Base-by-base conservation (phyloP, 805 yeast genomes). In the Ogataea philodendri region DNA sequence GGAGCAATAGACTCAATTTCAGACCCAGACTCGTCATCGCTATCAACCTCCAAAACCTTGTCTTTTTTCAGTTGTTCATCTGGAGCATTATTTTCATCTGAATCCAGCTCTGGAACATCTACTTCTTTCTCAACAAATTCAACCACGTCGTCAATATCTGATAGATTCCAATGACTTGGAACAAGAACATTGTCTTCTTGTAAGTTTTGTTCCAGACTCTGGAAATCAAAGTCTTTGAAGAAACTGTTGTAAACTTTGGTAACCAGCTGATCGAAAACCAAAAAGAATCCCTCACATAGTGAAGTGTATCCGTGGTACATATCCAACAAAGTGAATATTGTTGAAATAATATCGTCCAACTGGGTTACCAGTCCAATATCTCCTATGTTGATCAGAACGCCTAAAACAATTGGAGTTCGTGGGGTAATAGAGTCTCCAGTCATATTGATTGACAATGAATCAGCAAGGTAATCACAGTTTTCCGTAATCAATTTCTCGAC, bases 381-480 rank as follows among this genome's bases (percentile, higher is more conserved):
- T 0, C 89, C 80, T 16, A 88, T 66, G 45, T 71, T 75, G 18
- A 86, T 68, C 29, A 90, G 61, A 3, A 86, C 80, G 29, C 82
- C 69, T 24, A 90, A 62, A 3, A 89, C 78, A 0, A 79, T 77
- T 1, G 84, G 71, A 3, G 87, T 72, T 7, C 87, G 69, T 2
- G 96, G 90, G 2, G 87, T 74, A 5, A 90, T 71, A 37, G 80
- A 68, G 5, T 88, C 78, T 3, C 83, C 74, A 17, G 86, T 76
- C 35, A 93, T 63, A 43, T 72, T 74, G 18, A 78, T 59, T 3
- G 95, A 81, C n/a, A 88, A 64, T 0, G 87, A 63, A 54, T 93
- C 97, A 10, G 88, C 64, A 13, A 90, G 59, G 52, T 89, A 89
- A 49, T 90, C 96, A 38, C 78, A 70, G 54, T 88, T 90, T 16